phyloP scores from a whole-genome alignment of 2,329 filamentous ascomycete genomes.

The Lomentospora prolificans region DNA sequence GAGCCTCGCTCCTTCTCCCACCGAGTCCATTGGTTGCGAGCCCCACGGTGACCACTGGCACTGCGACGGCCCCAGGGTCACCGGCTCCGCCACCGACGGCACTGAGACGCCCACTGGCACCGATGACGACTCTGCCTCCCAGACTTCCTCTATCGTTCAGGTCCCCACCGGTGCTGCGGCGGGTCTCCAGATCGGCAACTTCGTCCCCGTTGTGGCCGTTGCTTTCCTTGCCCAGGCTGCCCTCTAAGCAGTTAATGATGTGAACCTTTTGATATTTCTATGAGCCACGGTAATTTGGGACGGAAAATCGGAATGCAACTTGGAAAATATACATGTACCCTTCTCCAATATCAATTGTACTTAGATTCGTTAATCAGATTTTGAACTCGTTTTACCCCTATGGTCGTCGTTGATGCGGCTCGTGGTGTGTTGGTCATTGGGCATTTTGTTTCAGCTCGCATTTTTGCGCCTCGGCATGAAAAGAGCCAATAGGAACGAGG shows the following conservation, averaged over 20 bases:
- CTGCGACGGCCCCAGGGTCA: constrained; percentile 14
- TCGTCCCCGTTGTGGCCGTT: constrained; percentile 3
- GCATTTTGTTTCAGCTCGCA: no score
- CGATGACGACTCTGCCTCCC: neutral
- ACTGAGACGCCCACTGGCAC: neutral
- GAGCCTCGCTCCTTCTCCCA: constrained; percentile 22
- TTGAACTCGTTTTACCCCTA: neutral
- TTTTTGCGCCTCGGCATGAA: no score
- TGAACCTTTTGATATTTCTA: neutral
- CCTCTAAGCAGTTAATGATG: neutral
- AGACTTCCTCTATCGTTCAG: constrained; percentile 1
- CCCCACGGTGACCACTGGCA: constrained; percentile 29
- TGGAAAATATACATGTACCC: neutral
- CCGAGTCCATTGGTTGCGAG: constrained; percentile 24
- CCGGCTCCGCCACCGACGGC: neutral
- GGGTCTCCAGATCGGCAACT: neutral
- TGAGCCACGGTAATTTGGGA: neutral
- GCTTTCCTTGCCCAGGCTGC: constrained; percentile 1
- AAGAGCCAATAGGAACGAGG: neutral
- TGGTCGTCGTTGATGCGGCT: neutral
- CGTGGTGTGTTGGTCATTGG: neutral
- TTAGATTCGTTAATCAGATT: neutral
- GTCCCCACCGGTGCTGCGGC: constrained; percentile 1
- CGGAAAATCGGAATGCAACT: neutral
- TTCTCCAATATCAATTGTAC: neutral